A percentile compares a stretch with the other conserved stretches of the same genome.
Conservation (phyloP, 805 yeast species). For the Kuraishia borneana region DNA sequence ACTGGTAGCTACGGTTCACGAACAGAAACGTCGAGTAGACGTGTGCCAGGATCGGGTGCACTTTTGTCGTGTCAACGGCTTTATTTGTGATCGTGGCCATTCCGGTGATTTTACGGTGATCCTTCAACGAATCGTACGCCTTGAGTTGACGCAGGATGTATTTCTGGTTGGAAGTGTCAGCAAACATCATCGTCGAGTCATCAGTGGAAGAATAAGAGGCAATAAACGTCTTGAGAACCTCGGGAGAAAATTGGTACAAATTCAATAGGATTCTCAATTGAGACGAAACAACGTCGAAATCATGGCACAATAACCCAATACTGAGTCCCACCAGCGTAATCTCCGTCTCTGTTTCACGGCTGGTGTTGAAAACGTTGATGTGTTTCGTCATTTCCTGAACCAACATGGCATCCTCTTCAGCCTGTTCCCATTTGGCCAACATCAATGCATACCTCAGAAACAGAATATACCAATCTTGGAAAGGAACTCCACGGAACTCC, state of each 20-base stretch:
- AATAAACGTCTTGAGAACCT: constrained; percentile 53
- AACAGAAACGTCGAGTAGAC: constrained; percentile 75
- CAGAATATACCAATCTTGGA: constrained; percentile 76
- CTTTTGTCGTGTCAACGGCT: constrained; percentile 32
- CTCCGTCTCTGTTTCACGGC: constrained; percentile 45
- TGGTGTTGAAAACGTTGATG: constrained; percentile 68
- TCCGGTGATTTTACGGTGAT: constrained; percentile 49
- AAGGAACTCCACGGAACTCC: constrained; percentile 64
- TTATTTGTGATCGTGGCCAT: constrained; percentile 64
- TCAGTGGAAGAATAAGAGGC: constrained; percentile 56
- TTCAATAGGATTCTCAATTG: constrained; percentile 55
- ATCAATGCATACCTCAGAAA: constrained; percentile 72
- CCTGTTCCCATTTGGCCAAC: constrained; percentile 45
- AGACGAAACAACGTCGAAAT: constrained; percentile 41
- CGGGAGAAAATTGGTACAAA: constrained; percentile 66
- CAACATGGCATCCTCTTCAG: constrained; percentile 50
- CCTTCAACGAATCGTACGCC: constrained; percentile 67
- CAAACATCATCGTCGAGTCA: constrained; percentile 46
- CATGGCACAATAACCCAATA: constrained; percentile 31
- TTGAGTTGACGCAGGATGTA: constrained; percentile 82
- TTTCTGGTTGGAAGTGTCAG: constrained; percentile 80
- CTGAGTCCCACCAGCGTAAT: constrained; percentile 61
- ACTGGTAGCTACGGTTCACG: constrained; percentile 70
- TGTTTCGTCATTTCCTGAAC: constrained; percentile 65
- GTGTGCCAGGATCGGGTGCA: constrained; percentile 51